Percentiles rank a stretch among this genome's conserved stretches.
Evolutionary conservation across 129 eudicot species (phyloP).

Genomic region (Lactuca sativa): DNA sequence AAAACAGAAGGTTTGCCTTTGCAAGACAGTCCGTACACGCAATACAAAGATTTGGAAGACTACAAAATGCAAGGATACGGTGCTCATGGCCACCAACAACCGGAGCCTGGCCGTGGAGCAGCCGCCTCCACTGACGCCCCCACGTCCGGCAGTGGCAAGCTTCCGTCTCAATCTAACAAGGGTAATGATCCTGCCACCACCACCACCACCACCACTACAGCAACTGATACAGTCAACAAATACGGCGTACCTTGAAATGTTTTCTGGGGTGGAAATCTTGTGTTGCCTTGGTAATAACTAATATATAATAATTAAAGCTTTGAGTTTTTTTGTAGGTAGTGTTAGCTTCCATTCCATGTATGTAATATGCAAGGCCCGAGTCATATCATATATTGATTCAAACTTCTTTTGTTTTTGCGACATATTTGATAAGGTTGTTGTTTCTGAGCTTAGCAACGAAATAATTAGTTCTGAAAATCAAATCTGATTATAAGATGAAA

Average conservation of each 20-base stretch:
- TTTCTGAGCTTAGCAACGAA: no score
- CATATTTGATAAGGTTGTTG: no score
- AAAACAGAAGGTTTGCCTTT: constrained; percentile 46
- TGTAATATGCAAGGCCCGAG: not conserved
- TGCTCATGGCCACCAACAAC: constrained; percentile 58
- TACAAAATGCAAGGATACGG: constrained; percentile 73
- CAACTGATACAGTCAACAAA: constrained; percentile 46
- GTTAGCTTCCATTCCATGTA: not conserved
- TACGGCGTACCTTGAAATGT: constrained; percentile 41
- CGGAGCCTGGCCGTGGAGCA: constrained; percentile 63
- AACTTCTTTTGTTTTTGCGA: not conserved
- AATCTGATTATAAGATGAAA: no score
- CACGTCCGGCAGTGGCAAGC: constrained; percentile 40
- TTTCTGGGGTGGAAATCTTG: not conserved
- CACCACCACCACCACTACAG: constrained; percentile 8
- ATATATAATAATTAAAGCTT: not conserved
- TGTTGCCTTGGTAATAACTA: not conserved
- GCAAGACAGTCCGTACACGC: constrained; percentile 64
- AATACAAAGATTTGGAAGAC: constrained; percentile 72
- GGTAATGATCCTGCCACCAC: not conserved
- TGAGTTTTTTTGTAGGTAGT: not conserved
- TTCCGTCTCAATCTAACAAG: constrained; percentile 19
- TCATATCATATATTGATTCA: not conserved
- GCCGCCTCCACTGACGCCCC: constrained; percentile 86
- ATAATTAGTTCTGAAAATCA: no score